Evolutionary conservation across 768 basidiomycete species (phyloP), one percentile per base, ranked within the genome.

Genomic region (Bullera alba): DNA sequence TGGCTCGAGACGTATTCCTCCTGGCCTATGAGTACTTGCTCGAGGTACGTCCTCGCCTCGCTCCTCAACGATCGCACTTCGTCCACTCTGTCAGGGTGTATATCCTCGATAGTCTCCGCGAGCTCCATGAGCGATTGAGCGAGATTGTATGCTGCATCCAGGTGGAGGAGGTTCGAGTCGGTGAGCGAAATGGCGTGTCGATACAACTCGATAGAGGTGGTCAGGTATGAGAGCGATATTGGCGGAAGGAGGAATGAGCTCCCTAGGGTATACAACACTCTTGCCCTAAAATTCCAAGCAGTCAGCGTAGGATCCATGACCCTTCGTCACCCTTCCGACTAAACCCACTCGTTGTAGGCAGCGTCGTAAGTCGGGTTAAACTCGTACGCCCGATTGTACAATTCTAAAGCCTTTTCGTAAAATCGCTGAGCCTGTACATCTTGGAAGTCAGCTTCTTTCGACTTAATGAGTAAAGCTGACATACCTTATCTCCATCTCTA

Each of bases 401-500:
- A 54, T 48, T 73, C 67, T 17, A 61, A 22, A 5, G 68, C 61
- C 25, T 61, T 56, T 45, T 71, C 66, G 42, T 69, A 73, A 42
- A 66, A 66, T 17, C 71, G 51, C 26, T 64, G 61, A 26, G 71
- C 60, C 70, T 72, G 26, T 14, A 7, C 23, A 21, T 15, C 23
- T 21, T 10, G 8, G 19, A 44, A 25, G 8, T 29, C 27, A 7
- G 27, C 21, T 21, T 1, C 5, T 14, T 14, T 17, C 32, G 26
- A 39, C 22, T 50, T 27, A 42, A 1, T 8, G 16, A 10, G 29
- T 23, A n/a, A n/a, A n/a, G n/a, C n/a, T 2, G 29, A 46, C 57
- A 36, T 27, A 66, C 71, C 57, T 70, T 71, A 43, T 71, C 70
- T 5, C 71, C 71, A 51, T 63, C 58, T 16, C 60, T 43, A 43